A percentile compares a stretch with the other conserved stretches of the same genome.
Conservation (phyloP, 1,139 yeast genomes). For the Yamadazyma atlantica region DNA sequence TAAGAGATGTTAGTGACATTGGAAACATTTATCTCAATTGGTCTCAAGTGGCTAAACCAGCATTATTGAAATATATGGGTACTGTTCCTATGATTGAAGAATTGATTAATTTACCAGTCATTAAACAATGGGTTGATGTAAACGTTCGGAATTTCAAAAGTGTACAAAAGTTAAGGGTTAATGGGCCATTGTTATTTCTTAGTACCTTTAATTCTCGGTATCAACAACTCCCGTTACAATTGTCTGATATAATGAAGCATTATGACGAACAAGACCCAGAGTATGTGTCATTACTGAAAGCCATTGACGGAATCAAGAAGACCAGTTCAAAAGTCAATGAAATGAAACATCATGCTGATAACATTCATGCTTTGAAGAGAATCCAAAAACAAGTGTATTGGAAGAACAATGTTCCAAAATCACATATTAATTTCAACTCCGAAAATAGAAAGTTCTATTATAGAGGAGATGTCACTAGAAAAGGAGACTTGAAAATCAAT, state of each 20-base stretch:
- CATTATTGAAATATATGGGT: slow-evolving; percentile 62
- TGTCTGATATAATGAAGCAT: slow-evolving; percentile 57
- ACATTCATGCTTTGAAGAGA: slow-evolving; percentile 46
- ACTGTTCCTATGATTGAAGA: slow-evolving; percentile 35
- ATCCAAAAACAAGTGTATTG: slow-evolving; percentile 51
- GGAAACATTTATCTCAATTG: slow-evolving; percentile 67
- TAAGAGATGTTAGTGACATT: slow-evolving; percentile 49
- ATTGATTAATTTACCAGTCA: slow-evolving; percentile 40
- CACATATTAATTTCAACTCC: slow-evolving; percentile 55
- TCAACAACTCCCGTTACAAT: slow-evolving; percentile 67
- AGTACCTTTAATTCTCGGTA: slow-evolving; percentile 77
- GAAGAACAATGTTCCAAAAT: slow-evolving; percentile 39
- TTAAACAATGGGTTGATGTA: slow-evolving; percentile 54
- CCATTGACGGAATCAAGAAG: slow-evolving; percentile 44
- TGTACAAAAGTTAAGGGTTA: slow-evolving; percentile 46
- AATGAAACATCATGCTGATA: slow-evolving; percentile 57
- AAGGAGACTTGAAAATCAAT: slow-evolving; percentile 61
- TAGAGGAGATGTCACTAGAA: slow-evolving; percentile 61
- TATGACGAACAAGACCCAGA: slow-evolving; percentile 54
- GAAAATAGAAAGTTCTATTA: slow-evolving; percentile 56
- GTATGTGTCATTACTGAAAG: slow-evolving; percentile 50
- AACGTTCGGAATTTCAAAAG: slow-evolving; percentile 38
- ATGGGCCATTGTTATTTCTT: slow-evolving; percentile 63
- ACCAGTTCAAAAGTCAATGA: slow-evolving; percentile 44
- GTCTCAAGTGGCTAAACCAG: slow-evolving; percentile 53